A percentile compares a stretch with the other conserved stretches of the same genome.
Conservation (phyloP, 106 monocot genomes). For the Dendrobium chrysotoxum region DNA sequence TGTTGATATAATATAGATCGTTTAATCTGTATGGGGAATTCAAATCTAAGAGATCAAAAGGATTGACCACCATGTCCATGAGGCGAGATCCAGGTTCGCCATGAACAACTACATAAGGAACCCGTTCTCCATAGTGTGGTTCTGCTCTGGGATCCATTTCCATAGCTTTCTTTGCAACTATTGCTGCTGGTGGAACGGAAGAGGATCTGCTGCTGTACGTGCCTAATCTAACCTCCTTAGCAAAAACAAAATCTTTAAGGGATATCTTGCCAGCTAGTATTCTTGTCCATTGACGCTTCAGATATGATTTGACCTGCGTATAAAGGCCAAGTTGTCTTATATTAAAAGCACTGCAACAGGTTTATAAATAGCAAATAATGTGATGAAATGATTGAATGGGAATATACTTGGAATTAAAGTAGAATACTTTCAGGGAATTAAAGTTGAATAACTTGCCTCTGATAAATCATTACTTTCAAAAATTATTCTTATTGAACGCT, state of each 20-base stretch:
- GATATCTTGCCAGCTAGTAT: conserved; percentile 77
- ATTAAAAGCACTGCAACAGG: neutral
- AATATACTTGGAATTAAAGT: too few relatives aligned
- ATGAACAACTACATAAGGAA: conserved; percentile 89
- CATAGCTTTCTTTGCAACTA: conserved; percentile 85
- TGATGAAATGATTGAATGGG: neutral
- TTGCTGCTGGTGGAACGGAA: conserved; percentile 88
- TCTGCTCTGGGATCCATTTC: conserved; percentile 59
- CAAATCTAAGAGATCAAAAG: conserved; percentile 54
- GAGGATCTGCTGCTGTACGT: conserved; percentile 50
- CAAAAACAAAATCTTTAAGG: conserved; percentile 90
- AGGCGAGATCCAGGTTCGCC: conserved; percentile 93
- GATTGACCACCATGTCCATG: conserved; percentile 84
- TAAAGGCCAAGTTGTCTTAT: neutral
- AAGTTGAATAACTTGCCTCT: conserved; percentile 32
- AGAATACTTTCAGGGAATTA: neutral
- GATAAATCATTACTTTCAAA: conserved; percentile 68
- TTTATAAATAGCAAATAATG: neutral
- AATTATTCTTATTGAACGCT: conserved; percentile 66
- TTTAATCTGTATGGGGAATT: conserved; percentile 72
- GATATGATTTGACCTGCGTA: conserved; percentile 67
- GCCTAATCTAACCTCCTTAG: conserved; percentile 90
- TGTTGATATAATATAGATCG: conserved; percentile 77
- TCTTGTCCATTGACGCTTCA: conserved; percentile 78
- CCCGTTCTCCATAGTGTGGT: conserved; percentile 73